phyloP scores from a whole-genome alignment of 805 yeast genomes.

The Groenewaldozyma salmanticensis region DNA sequence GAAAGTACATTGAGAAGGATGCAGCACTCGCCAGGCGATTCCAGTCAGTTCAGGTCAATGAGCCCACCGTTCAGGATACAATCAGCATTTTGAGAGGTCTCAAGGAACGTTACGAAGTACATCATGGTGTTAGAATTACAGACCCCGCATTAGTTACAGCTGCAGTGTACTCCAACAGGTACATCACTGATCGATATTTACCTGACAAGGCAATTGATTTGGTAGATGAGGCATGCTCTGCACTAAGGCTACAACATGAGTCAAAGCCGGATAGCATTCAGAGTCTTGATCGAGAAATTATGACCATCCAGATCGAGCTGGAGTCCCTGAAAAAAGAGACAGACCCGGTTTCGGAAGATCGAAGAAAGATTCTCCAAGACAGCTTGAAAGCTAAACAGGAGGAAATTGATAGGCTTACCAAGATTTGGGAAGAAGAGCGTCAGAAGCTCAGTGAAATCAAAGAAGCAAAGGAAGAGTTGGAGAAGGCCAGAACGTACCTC shows the following conservation, averaged over 20 bases:
- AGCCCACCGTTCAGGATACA: constrained; percentile 86
- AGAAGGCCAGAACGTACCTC: constrained; percentile 71
- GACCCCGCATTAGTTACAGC: constrained; percentile 93
- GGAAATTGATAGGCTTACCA: constrained; percentile 63
- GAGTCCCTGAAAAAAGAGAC: constrained; percentile 91
- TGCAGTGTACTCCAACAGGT: constrained; percentile 79
- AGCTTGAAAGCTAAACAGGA: constrained; percentile 52
- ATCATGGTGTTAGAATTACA: constrained; percentile 91
- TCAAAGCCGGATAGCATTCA: constrained; percentile 94
- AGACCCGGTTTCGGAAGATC: constrained; percentile 71
- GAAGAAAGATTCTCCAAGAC: constrained; percentile 62
- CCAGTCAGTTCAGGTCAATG: constrained; percentile 76
- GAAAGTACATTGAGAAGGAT: constrained; percentile 90
- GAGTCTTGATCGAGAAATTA: constrained; percentile 74
- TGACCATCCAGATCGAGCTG: constrained; percentile 91
- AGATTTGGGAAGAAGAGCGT: constrained; percentile 81
- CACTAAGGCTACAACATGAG: constrained; percentile 87
- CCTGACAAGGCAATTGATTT: constrained; percentile 97
- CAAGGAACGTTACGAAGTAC: constrained; percentile 91
- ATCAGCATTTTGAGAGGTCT: constrained; percentile 87
- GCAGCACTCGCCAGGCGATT: constrained; percentile 93
- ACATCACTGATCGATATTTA: constrained; percentile 79
- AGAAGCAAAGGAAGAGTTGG: constrained; percentile 70
- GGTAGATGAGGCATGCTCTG: constrained; percentile 96
- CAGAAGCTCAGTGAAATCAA: constrained; percentile 68